These are phyloP conservation scores for Grammothele lineata DNA, from an alignment of 768 basidiomycete genomes.

Conservation along the genomic window DNA sequence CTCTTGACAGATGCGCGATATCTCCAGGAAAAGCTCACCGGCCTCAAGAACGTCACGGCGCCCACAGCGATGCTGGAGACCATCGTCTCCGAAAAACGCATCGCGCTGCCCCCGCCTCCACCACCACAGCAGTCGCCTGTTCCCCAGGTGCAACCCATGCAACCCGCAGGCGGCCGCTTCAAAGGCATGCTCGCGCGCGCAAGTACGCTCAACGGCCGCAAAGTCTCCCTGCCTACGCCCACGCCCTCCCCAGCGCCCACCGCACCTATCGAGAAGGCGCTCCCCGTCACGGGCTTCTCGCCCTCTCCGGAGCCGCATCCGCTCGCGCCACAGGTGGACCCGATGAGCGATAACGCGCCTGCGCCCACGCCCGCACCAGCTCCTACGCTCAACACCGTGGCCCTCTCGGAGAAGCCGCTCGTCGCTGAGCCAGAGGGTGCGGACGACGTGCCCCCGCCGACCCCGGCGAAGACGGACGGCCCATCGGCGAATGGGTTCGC, in stretches of 20 bases:
- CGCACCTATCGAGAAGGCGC: conserved; percentile 17
- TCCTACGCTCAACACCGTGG: neutral
- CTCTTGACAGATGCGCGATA: conserved; percentile 76
- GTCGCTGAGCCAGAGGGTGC: conserved; percentile 6
- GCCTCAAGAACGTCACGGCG: conserved; percentile 63
- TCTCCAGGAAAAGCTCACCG: conserved; percentile 70
- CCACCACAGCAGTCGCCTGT: neutral
- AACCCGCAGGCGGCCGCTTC: conserved; percentile 19
- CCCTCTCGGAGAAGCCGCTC: conserved; percentile 7
- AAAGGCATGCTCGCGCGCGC: conserved; percentile 22
- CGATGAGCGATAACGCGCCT: conserved; percentile 13
- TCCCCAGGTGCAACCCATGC: neutral
- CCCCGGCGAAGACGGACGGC: conserved; percentile 5
- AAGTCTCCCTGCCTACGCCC: conserved; percentile 6
- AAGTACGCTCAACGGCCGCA: conserved; percentile 17
- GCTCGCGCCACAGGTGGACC: conserved; percentile 3
- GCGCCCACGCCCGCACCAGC: neutral
- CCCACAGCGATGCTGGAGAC: conserved; percentile 81
- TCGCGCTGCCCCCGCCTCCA: conserved; percentile 5
- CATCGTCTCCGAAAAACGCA: conserved; percentile 72
- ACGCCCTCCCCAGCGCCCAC: conserved; percentile 18
- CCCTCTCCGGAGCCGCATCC: conserved; percentile 11
- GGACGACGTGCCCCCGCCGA: conserved; percentile 6
- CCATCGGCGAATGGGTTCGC: neutral
- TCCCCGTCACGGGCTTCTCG: conserved; percentile 14